A percentile compares a stretch with the other conserved stretches of the same genome.
These are phyloP conservation scores for Rutstroemia sp. DNA, from an alignment of 2,329 filamentous ascomycete genomes.

Conservation along the genomic window DNA sequence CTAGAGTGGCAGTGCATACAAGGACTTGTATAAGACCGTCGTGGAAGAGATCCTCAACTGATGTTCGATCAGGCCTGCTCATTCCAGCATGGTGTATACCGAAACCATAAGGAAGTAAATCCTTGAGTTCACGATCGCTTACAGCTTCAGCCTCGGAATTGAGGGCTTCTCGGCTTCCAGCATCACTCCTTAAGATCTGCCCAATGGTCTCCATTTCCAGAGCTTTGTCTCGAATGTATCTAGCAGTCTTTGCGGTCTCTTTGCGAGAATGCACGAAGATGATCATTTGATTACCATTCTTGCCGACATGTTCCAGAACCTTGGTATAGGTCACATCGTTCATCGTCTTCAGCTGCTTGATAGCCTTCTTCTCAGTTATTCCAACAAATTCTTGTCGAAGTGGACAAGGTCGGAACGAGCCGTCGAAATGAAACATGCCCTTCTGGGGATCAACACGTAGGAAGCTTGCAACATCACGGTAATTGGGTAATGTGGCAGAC, in stretches of 20 bases:
- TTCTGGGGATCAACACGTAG: slow-evolving; percentile 79
- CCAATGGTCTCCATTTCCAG: slow-evolving; percentile 96
- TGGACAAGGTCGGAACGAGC: slow-evolving; percentile 86
- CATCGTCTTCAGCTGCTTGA: slow-evolving; percentile 98
- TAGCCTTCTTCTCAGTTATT: slow-evolving; percentile 94
- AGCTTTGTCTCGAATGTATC: slow-evolving; percentile 92
- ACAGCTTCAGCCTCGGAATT: slow-evolving; percentile 77
- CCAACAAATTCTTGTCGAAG: slow-evolving; percentile 96
- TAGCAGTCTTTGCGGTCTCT: slow-evolving; percentile 95
- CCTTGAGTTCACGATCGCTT: slow-evolving; percentile 82
- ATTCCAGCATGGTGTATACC: slow-evolving; percentile 98
- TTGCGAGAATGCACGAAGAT: slow-evolving; percentile 98
- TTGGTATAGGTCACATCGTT: slow-evolving; percentile 98
- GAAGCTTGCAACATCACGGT: slow-evolving; percentile 92
- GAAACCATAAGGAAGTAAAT: slow-evolving; percentile 90
- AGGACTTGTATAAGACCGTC: slow-evolving; percentile 90
- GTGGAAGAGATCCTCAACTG: slow-evolving; percentile 90
- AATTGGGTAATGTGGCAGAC: slow-evolving; percentile 93
- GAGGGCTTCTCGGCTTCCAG: slow-evolving; percentile 81
- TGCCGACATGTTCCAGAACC: slow-evolving; percentile 90
- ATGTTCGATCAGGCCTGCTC: slow-evolving; percentile 87
- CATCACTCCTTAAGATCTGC: slow-evolving; percentile 84
- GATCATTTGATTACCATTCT: slow-evolving; percentile 92
- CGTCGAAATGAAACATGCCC: slow-evolving; percentile 93
- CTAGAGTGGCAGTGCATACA: slow-evolving; percentile 94